These are phyloP conservation scores for Phytophthora pinifolia DNA, from an alignment of 352 stramenopile species.

Conservation along the genomic window DNA sequence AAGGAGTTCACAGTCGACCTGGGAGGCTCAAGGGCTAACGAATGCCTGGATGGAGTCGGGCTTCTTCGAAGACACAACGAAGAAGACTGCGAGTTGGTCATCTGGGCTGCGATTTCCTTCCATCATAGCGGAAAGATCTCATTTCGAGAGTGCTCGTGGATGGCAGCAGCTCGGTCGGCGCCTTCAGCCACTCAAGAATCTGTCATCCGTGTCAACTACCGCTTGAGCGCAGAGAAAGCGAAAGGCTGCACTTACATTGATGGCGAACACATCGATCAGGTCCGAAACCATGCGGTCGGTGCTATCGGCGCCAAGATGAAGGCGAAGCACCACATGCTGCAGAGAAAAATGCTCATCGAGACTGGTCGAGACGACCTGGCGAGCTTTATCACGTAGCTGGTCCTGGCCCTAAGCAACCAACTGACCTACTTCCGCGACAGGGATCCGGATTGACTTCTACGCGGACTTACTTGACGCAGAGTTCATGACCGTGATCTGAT, in stretches of 20 bases:
- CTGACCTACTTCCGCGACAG: too few species aligned
- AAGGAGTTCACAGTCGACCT: conserved; percentile 28
- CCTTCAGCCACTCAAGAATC: conserved; percentile 15
- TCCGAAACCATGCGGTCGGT: conserved; percentile 27
- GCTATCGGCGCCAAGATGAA: conserved; percentile 33
- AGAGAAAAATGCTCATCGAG: conserved; percentile 28
- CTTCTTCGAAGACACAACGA: conserved; percentile 24
- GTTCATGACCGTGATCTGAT: too few species aligned
- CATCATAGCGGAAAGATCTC: conserved; percentile 32
- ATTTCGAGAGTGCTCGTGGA: conserved; percentile 30
- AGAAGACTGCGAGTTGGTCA: conserved; percentile 24
- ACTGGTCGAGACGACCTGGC: conserved; percentile 23
- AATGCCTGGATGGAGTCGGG: conserved; percentile 25
- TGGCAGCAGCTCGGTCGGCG: conserved; percentile 20
- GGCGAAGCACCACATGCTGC: conserved; percentile 25
- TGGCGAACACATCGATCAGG: conserved; percentile 31
- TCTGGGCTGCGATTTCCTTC: conserved; percentile 33
- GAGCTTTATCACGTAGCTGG: conserved; percentile 20
- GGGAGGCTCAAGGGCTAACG: conserved; percentile 19
- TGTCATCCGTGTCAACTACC: conserved; percentile 27
- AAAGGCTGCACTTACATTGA: conserved; percentile 27
- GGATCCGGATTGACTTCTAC: too few species aligned
- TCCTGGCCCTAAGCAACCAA: too few species aligned
- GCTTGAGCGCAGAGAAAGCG: conserved; percentile 22
- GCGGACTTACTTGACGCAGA: too few species aligned